These are phyloP conservation scores for Gossypium laxum DNA, from an alignment of 441 rosid species.

Conservation along the genomic window DNA sequence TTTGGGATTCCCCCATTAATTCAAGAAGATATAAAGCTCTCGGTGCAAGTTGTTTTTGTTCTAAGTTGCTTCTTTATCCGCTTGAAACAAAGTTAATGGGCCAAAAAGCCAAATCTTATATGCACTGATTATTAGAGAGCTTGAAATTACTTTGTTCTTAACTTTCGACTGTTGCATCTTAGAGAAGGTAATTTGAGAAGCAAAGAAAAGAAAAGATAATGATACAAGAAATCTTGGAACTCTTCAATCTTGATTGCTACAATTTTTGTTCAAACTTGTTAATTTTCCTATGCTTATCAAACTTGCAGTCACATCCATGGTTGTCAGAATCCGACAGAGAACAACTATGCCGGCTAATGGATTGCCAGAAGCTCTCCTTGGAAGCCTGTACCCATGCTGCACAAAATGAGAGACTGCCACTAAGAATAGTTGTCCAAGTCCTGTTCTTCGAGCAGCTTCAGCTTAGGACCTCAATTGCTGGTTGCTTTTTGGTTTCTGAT, in stretches of 20 bases:
- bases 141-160: not conserved
- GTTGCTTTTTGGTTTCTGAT: conserved; percentile 87
- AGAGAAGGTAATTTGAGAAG: not conserved
- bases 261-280: conserved; percentile 4
- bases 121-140: not conserved
- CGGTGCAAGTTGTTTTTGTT: not conserved
- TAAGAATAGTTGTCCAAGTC: conserved; percentile 84
- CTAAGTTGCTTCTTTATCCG: not conserved
- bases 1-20: not conserved
- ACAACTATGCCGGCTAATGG: conserved; percentile 76
- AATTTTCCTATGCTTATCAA: conserved; percentile 6
- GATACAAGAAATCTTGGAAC: not conserved
- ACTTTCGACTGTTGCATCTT: not conserved
- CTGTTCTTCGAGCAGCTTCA: conserved; percentile 97
- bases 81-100: not conserved
- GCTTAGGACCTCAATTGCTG: conserved; percentile 86
- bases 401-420: conserved; percentile 87
- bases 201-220: too few species aligned
- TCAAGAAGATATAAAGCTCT: not conserved
- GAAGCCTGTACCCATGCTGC: conserved; percentile 99
- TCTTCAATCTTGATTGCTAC: not conserved
- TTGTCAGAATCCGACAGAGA: conserved; percentile 78
- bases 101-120: not conserved
- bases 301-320: conserved; percentile 88
- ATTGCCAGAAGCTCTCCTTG: conserved; percentile 89